Conservation (phyloP, 208 protist species). For the Angomonas ambiguus region DNA sequence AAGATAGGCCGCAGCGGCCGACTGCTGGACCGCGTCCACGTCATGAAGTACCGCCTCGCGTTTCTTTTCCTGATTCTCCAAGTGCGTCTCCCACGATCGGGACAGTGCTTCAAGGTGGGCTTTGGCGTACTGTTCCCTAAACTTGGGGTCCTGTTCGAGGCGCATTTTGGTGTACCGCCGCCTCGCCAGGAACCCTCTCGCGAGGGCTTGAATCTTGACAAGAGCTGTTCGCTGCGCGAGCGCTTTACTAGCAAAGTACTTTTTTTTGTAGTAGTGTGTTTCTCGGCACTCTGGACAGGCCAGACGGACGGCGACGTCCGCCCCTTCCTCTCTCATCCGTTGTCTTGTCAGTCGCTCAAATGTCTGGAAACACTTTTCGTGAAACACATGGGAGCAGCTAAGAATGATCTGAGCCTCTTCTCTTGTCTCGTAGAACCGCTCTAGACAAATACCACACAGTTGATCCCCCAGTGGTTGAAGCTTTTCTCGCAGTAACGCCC, state of each 20-base stretch:
- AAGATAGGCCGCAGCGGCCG: conserved; percentile 41
- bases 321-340: conserved; percentile 35
- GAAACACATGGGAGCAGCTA: conserved; percentile 86
- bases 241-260: conserved; percentile 75
- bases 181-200: conserved; percentile 57
- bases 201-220: conserved; percentile 62
- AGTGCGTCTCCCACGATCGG: conserved; percentile 44
- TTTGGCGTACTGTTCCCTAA: conserved; percentile 57
- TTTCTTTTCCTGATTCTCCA: conserved; percentile 28
- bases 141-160: conserved; percentile 41
- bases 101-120: conserved; percentile 57
- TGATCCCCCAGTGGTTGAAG: conserved; percentile 7
- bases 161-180: conserved; percentile 50
- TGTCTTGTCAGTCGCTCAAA: conserved; percentile 73
- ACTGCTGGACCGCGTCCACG: conserved; percentile 46
- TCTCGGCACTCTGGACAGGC: conserved; percentile 79
- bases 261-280: conserved; percentile 77
- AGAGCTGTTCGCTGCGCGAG: conserved; percentile 74
- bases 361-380: conserved; percentile 75
- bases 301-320: conserved; percentile 25
- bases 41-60: conserved; percentile 30
- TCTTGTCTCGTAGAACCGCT: conserved; percentile 51
- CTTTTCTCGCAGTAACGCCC: conserved; percentile 43
- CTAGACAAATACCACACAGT: conserved; percentile 74
- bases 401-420: conserved; percentile 74